phyloP scores from a whole-genome alignment of 306 rosid species.

The Malus asiatica region DNA sequence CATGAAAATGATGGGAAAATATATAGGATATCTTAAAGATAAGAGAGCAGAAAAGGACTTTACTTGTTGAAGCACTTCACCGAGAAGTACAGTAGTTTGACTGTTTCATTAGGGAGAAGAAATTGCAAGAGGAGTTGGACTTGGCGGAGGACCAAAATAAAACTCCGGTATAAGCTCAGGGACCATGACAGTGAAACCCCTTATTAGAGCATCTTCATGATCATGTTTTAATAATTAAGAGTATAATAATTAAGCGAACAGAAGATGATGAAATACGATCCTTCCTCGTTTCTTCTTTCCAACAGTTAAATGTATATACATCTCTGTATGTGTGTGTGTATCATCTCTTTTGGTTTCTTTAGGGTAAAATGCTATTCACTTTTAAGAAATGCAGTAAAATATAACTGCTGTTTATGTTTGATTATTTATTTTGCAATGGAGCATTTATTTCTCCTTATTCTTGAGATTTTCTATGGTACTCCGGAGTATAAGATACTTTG shows the following conservation, averaged over 20 bases:
- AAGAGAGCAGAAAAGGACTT: neutral
- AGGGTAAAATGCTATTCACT: neutral
- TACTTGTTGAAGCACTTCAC: neutral
- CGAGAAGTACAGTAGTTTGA: neutral
- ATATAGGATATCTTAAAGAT: neutral
- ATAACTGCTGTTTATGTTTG: neutral
- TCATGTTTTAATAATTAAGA: too few relatives aligned
- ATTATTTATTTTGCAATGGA: too few relatives aligned
- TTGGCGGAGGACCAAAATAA: neutral
- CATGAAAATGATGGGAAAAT: neutral
- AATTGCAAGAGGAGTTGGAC: neutral
- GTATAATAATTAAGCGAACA: too few relatives aligned
- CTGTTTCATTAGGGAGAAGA: neutral
- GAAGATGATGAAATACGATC: too few relatives aligned
- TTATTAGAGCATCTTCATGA: neutral
- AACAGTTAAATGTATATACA: neutral
- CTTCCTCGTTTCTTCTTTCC: neutral
- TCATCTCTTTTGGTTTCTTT: neutral
- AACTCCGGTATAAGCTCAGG: neutral
- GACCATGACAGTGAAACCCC: neutral
- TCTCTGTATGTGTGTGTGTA: neutral
- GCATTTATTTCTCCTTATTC: too few relatives aligned
- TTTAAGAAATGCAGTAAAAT: neutral
- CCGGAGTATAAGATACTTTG: neutral
- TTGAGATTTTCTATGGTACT: neutral